Percentiles rank a stretch among this genome's conserved stretches.
Evolutionary conservation across 164 flowering plant genomes (phyloP).

Genomic region (Nelumbo lutea): DNA sequence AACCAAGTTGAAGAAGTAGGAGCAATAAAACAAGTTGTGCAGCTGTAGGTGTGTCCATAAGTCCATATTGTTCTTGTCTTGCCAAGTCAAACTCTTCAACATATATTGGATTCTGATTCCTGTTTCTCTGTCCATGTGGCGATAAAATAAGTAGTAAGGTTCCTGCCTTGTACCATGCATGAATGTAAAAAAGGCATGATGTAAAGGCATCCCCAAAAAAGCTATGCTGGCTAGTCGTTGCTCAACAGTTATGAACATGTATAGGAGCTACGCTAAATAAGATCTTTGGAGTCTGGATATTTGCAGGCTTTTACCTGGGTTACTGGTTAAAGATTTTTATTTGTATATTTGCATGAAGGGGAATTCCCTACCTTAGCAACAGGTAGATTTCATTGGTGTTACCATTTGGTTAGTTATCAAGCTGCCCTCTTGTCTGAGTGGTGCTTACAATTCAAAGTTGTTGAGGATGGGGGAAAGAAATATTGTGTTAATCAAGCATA

Average conservation of each 20-base stretch:
- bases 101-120: no score
- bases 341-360: constrained; percentile 24
- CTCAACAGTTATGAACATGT: constrained; percentile 29
- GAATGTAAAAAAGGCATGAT: no score
- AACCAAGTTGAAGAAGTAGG: no score
- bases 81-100: no score
- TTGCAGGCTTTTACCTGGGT: constrained; percentile 59
- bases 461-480: background rate
- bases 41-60: no score
- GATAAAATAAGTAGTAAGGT: no score
- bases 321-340: constrained; percentile 41
- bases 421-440: background rate
- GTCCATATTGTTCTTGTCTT: no score
- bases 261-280: constrained; percentile 32
- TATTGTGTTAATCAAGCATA: background rate
- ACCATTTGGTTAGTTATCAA: background rate
- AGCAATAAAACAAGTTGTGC: no score
- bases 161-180: no score
- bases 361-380: constrained; percentile 11
- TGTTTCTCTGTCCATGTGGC: no score
- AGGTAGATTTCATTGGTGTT: constrained; percentile 11
- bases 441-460: background rate
- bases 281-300: constrained; percentile 49
- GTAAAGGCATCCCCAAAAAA: no score
- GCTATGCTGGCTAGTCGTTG: no score